Percentiles rank a stretch among this genome's conserved stretches.
Evolutionary conservation across 768 basidiomycete species (phyloP).

Genomic region (Clitopilus passeckerianus): DNA sequence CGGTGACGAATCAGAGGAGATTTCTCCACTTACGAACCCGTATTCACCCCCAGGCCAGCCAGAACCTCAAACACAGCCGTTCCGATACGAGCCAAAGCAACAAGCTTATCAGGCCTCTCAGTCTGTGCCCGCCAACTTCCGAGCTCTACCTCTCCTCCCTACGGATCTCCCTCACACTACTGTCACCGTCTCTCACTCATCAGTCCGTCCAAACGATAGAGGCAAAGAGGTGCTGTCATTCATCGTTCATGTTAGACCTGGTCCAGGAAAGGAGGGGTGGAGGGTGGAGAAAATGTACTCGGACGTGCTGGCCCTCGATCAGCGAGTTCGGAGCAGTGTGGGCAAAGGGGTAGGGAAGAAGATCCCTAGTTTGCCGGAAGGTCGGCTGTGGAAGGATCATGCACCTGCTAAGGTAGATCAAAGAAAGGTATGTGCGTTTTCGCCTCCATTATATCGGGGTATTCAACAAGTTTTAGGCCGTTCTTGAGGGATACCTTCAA

Average conservation of each 20-base stretch:
- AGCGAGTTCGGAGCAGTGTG: constrained; percentile 61
- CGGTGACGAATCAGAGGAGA: constrained; percentile 6
- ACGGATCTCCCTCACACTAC: constrained; percentile 70
- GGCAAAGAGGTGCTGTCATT: constrained; percentile 93
- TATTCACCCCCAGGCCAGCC: constrained; percentile 12
- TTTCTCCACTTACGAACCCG: constrained; percentile 14
- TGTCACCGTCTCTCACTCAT: constrained; percentile 71
- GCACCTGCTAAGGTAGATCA: constrained; percentile 96
- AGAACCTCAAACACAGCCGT: constrained; percentile 13
- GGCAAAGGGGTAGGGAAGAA: constrained; percentile 73
- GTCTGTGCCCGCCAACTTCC: constrained; percentile 45
- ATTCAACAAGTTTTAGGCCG: constrained; percentile 35
- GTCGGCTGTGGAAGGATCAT: constrained; percentile 93
- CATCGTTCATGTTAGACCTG: constrained; percentile 70
- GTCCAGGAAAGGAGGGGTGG: constrained; percentile 68
- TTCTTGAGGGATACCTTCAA: constrained; percentile 84
- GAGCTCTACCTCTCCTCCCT: constrained; percentile 66
- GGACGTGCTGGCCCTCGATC: constrained; percentile 87
- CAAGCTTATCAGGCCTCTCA: constrained; percentile 16
- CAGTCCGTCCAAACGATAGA: constrained; percentile 83
- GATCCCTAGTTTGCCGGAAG: constrained; percentile 81
- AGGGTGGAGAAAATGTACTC: constrained; percentile 92
- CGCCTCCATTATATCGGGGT: background rate
- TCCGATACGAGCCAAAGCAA: constrained; percentile 11
- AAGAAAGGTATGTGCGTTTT: constrained; percentile 63